These are phyloP conservation scores for Podaxis sp. DNA, from an alignment of 768 basidiomycete species.

Conservation along the genomic window DNA sequence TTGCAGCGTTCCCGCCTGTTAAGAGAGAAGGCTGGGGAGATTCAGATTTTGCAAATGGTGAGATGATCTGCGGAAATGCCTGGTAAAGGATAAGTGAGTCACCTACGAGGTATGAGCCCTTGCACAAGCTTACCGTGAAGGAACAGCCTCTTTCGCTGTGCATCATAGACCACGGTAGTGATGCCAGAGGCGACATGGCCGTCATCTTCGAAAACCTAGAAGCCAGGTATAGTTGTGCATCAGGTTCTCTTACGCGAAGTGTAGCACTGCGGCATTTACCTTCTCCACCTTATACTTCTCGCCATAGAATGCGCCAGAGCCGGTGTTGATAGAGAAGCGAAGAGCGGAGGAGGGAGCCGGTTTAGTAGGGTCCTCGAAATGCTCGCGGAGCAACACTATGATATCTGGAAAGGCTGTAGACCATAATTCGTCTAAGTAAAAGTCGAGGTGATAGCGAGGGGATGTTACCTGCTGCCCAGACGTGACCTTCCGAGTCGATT, in stretches of 20 bases:
- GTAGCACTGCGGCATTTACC: slow-evolving; percentile 25
- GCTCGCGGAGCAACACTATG: slow-evolving; percentile 28
- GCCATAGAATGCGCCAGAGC: slow-evolving; percentile 47
- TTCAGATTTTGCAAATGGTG: slow-evolving; percentile 25
- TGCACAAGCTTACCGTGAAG: slow-evolving; percentile 46
- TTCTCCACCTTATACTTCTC: slow-evolving; percentile 58
- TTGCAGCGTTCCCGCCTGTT: neutral
- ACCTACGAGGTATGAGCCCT: neutral
- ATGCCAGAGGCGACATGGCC: slow-evolving; percentile 51
- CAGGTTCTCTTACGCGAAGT: neutral
- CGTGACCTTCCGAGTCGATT: slow-evolving; percentile 51
- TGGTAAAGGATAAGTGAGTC: slow-evolving; percentile 7
- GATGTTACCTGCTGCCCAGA: slow-evolving; percentile 58
- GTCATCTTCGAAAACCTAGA: slow-evolving; percentile 64
- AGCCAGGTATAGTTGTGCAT: slow-evolving; percentile 7
- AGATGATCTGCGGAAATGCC: slow-evolving; percentile 27
- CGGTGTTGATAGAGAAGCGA: slow-evolving; percentile 50
- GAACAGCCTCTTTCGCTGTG: slow-evolving; percentile 44
- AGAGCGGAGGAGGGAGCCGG: slow-evolving; percentile 45
- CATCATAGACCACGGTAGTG: slow-evolving; percentile 56
- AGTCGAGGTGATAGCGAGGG: neutral
- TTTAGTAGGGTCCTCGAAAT: slow-evolving; percentile 37
- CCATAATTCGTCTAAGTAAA: neutral
- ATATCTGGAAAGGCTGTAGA: slow-evolving; percentile 39
- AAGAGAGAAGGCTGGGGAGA: neutral